phyloP scores from a whole-genome alignment of 768 basidiomycete genomes.

The Lentinula lateritia region DNA sequence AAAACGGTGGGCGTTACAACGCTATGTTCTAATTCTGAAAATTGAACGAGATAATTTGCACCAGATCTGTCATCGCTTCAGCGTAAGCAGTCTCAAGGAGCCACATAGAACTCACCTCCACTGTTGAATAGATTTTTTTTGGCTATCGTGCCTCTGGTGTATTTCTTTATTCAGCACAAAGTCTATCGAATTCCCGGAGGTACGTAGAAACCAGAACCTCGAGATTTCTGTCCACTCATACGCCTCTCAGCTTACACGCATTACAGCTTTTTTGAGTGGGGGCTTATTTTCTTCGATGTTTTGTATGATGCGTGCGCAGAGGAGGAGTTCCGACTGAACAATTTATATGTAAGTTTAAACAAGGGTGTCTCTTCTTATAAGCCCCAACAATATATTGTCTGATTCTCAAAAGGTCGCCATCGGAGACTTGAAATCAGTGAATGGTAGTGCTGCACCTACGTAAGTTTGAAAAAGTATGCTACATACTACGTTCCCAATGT shows the following conservation, averaged over 20 bases:
- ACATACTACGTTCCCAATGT: not conserved
- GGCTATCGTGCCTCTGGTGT: slow-evolving; percentile 66
- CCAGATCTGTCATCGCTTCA: slow-evolving; percentile 48
- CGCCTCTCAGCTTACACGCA: slow-evolving; percentile 67
- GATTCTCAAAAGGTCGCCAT: not conserved
- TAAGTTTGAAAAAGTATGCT: not conserved
- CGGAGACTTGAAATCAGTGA: not conserved
- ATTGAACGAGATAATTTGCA: not conserved
- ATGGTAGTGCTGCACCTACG: not conserved
- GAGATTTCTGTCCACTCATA: not conserved
- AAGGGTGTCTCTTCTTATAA: not conserved
- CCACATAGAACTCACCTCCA: not conserved
- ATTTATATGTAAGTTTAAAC: slow-evolving; percentile 6
- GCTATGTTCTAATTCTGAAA: not conserved
- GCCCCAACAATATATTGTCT: slow-evolving; percentile 1
- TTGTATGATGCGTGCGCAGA: slow-evolving; percentile 65
- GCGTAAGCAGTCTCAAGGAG: slow-evolving; percentile 30
- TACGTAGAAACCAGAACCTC: slow-evolving; percentile 21
- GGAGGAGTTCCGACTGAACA: slow-evolving; percentile 39
- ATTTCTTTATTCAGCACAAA: slow-evolving; percentile 85
- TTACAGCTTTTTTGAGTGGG: slow-evolving; percentile 89
- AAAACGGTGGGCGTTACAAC: slow-evolving; percentile 39
- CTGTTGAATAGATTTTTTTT: slow-evolving; percentile 57
- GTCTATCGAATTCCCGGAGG: slow-evolving; percentile 75
- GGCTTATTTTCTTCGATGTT: slow-evolving; percentile 68